Conservation (phyloP, 129 eudicot species). For the Ambrosia artemisiifolia region DNA sequence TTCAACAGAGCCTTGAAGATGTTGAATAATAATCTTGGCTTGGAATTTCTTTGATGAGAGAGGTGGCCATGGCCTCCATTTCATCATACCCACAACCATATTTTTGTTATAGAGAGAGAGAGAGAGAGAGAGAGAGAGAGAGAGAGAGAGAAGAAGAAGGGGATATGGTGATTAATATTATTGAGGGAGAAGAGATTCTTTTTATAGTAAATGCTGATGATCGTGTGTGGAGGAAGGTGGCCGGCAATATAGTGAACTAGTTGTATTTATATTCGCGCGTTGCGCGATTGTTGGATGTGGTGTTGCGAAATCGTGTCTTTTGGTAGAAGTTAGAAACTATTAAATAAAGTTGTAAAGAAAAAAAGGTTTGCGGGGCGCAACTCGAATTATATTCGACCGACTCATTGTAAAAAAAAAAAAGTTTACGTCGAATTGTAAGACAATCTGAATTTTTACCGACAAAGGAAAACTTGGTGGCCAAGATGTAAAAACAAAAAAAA, state of each 20-base stretch:
- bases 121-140: slow-evolving; percentile 33
- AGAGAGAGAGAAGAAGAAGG: slow-evolving; percentile 25
- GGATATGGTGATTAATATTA: slow-evolving; percentile 4
- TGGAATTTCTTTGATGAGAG: slow-evolving; percentile 47
- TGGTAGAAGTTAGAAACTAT: no score
- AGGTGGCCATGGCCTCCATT: slow-evolving; percentile 88
- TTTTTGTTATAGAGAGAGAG: slow-evolving; percentile 15
- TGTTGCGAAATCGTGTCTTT: no score
- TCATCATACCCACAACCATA: slow-evolving; percentile 77
- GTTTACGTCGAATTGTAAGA: no score
- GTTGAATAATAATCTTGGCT: slow-evolving; percentile 38
- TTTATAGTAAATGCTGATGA: slow-evolving; percentile 6
- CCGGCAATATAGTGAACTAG: slow-evolving; percentile 33
- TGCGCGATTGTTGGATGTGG: no score
- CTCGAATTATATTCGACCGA: no score
- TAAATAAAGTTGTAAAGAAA: no score
- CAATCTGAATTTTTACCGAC: no score
- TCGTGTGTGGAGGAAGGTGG: slow-evolving; percentile 21
- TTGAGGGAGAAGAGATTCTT: slow-evolving; percentile 25
- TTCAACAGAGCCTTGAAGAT: slow-evolving; percentile 30
- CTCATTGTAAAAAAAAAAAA: no score
- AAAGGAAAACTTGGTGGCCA: no score
- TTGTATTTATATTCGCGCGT: no score
- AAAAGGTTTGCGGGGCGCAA: no score
- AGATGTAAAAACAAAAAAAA: no score